phyloP scores from a whole-genome alignment of 257 asterid species.

The Salvia rosmarinus region DNA sequence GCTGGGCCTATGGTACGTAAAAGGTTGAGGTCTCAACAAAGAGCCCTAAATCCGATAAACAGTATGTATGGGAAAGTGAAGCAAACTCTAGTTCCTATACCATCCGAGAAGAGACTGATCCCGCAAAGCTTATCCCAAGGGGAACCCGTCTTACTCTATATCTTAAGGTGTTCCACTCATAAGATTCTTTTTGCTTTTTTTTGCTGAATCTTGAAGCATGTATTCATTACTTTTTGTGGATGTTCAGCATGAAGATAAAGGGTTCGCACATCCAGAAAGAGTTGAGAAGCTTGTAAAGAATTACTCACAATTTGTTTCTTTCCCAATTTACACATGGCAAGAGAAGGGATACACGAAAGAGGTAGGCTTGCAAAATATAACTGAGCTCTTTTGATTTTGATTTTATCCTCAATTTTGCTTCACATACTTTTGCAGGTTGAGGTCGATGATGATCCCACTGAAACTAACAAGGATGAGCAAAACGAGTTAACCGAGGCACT shows the following conservation, averaged over 20 bases:
- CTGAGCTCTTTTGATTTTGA: neutral
- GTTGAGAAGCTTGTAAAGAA: conserved; percentile 86
- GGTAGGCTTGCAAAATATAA: conserved; percentile 46
- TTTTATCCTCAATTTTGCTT: conserved; percentile 1
- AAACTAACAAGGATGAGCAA: conserved; percentile 62
- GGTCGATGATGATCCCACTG: conserved; percentile 89
- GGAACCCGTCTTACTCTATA: conserved; percentile 94
- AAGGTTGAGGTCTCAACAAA: conserved; percentile 98
- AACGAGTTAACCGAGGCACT: conserved; percentile 74
- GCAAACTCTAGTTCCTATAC: conserved; percentile 90
- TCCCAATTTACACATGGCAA: conserved; percentile 99
- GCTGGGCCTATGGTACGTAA: conserved; percentile 19
- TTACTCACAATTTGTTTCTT: conserved; percentile 92
- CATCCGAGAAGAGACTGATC: conserved; percentile 90
- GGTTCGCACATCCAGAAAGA: conserved; percentile 92
- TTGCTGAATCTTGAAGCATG: conserved; percentile 19
- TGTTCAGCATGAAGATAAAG: conserved; percentile 87
- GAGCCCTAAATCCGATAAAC: conserved; percentile 95
- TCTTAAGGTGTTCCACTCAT: conserved; percentile 64
- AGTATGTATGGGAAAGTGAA: conserved; percentile 97
- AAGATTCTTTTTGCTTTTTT: neutral
- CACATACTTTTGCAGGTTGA: conserved; percentile 65
- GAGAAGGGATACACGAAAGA: conserved; percentile 95
- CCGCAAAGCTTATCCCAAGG: conserved; percentile 81
- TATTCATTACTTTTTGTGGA: conserved; percentile 25